Evolutionary conservation across 768 basidiomycete genomes (phyloP).

Genomic region (Favolaschia claudopus): DNA sequence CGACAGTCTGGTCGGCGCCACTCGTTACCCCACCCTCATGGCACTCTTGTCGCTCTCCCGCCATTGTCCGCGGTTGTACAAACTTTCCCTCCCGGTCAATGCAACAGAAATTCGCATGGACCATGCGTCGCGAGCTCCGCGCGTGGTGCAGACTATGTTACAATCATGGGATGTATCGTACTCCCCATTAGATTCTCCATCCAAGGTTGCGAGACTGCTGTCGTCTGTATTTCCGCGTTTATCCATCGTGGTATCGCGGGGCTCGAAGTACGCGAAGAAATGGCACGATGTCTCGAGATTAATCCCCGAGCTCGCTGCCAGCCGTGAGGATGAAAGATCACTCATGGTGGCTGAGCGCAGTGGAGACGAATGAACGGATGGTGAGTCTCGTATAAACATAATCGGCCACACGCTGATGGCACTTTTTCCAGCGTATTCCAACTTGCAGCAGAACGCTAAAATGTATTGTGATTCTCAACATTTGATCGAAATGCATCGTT

Average conservation of each 20-base stretch:
- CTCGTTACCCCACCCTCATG: constrained; percentile 6
- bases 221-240: background rate
- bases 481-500: too few relatives aligned
- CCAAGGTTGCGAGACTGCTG: background rate
- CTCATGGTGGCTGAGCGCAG: too few relatives aligned
- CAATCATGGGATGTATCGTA: background rate
- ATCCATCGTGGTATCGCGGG: background rate
- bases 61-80: background rate
- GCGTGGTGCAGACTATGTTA: background rate
- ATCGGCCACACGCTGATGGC: too few relatives aligned
- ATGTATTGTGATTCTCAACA: too few relatives aligned
- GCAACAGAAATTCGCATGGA: background rate
- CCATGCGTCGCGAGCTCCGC: background rate
- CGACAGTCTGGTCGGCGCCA: too few relatives aligned
- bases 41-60: background rate
- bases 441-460: too few relatives aligned
- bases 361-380: too few relatives aligned
- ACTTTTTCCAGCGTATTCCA: too few relatives aligned
- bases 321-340: background rate
- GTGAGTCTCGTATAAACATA: too few relatives aligned
- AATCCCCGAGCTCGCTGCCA: background rate
- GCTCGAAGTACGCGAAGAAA: background rate
- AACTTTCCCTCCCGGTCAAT: background rate
- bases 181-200: background rate
- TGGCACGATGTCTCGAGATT: background rate